Percentiles rank a stretch among this genome's conserved stretches.
Evolutionary conservation across 345 rosid species (phyloP).

Genomic region (Camelina sativa): DNA sequence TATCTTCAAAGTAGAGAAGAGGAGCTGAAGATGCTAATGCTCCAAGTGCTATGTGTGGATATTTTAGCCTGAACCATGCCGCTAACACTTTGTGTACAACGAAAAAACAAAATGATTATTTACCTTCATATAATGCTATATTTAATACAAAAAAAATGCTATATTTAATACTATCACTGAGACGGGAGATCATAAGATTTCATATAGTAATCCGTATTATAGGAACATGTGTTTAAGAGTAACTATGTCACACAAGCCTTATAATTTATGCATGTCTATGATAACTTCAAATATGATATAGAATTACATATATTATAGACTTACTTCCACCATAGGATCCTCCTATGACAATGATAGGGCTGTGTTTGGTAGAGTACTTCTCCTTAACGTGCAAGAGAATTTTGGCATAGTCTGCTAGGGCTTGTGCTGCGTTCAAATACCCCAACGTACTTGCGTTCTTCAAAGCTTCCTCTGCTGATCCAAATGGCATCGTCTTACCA

Average conservation of each 20-base stretch:
- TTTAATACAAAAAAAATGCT: background rate
- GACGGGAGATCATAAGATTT: background rate
- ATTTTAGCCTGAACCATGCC: constrained; percentile 72
- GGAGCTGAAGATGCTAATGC: constrained; percentile 82
- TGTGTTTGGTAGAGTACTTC: constrained; percentile 41
- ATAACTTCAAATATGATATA: background rate
- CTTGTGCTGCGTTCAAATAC: constrained; percentile 63
- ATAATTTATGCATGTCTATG: constrained; percentile 5
- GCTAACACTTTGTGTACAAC: constrained; percentile 58
- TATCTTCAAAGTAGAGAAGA: constrained; percentile 56
- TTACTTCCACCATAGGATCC: constrained; percentile 88
- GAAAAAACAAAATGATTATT: constrained; percentile 4
- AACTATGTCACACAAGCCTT: background rate
- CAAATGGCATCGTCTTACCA: constrained; percentile 60
- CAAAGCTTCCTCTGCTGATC: constrained; percentile 52
- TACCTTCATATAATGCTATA: background rate
- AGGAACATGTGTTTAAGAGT: background rate
- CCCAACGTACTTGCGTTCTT: constrained; percentile 54
- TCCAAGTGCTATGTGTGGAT: constrained; percentile 65
- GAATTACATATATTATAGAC: background rate
- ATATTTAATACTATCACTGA: background rate
- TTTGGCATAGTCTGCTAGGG: constrained; percentile 65
- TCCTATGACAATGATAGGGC: constrained; percentile 69
- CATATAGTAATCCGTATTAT: background rate
- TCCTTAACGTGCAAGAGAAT: constrained; percentile 56